Base-by-base conservation (phyloP, 768 basidiomycete genomes). In the Lactifluus hygrophoroides region DNA sequence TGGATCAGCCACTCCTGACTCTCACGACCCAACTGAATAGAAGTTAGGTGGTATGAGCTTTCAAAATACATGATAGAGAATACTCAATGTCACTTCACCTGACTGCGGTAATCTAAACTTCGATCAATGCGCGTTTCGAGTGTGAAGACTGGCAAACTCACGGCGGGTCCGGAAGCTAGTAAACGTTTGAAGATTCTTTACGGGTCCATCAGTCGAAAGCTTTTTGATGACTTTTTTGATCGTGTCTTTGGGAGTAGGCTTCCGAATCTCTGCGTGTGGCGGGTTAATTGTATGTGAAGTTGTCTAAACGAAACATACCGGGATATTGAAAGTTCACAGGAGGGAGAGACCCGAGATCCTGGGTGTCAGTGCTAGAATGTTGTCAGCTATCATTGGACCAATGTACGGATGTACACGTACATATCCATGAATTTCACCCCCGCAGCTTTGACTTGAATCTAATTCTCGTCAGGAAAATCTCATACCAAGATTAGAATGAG, bases 371-470 rank as follows among this genome's bases (percentile, higher is more conserved):
- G 21, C 25, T 44, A 53, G 44, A 49, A 47, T 61, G 51, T 64
- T 32, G 44, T 54, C 57, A 56, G 54, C 14, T 30, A 6, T 37
- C 54, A 34, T 42, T 38, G 27, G 53, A 27, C 19, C 2, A 16
- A 35, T 1, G 21, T 34, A 7, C 44, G 63, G 32, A 58, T 47
- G n/a, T 53, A 65, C 43, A 62, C 76, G 74, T 71, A 90, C 88
- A 95, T 79, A 70, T 94, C 93, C 73, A 94, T 88, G 78, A 94
- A 94, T 53, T 80, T 85, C 73, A 84, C 66, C 61, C 90, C 90
- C 64, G 80, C 76, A 50, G 84, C 83, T 72, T 88, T 94, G 60
- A 83, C 79, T 66, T 82, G 74, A 60, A 94, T 86, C 90, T 92
- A 64, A 19, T 16, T 19, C 35, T 34, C 11, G 28, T 56, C 23